phyloP scores from a whole-genome alignment of 768 basidiomycete species.

The Lactarius trivialis region DNA sequence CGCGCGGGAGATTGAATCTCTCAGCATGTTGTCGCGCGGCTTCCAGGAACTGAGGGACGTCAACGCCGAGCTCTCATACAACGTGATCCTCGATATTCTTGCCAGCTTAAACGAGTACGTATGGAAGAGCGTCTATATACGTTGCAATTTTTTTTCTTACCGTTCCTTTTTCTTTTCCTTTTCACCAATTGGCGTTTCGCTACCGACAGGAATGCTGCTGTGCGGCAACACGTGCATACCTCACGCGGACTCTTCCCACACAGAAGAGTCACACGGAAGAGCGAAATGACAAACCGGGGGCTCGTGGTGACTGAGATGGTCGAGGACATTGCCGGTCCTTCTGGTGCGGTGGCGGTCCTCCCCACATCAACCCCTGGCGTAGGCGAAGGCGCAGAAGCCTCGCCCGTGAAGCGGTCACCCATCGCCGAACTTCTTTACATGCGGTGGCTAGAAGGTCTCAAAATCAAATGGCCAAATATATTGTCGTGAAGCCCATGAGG shows the following conservation, averaged over 20 bases:
- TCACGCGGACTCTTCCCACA: slow-evolving; percentile 78
- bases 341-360: not conserved
- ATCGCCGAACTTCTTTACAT: slow-evolving; percentile 96
- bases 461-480: slow-evolving; percentile 83
- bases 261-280: slow-evolving; percentile 68
- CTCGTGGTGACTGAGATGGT: slow-evolving; percentile 81
- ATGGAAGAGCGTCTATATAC: not conserved
- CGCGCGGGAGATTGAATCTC: slow-evolving; percentile 78
- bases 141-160: not conserved
- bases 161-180: not conserved
- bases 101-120: slow-evolving; percentile 88
- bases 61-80: slow-evolving; percentile 83
- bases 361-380: slow-evolving; percentile 40
- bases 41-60: slow-evolving; percentile 79
- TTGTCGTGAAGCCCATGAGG: slow-evolving; percentile 28
- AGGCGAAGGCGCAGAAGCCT: slow-evolving; percentile 22
- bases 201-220: slow-evolving; percentile 55
- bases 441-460: slow-evolving; percentile 91
- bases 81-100: slow-evolving; percentile 81
- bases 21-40: slow-evolving; percentile 85
- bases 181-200: slow-evolving; percentile 9
- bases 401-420: slow-evolving; percentile 61
- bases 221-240: slow-evolving; percentile 78
- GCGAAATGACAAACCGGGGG: slow-evolving; percentile 80
- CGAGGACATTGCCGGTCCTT: slow-evolving; percentile 37